phyloP scores from a whole-genome alignment of 2,329 filamentous ascomycete genomes.

The Talaromyces atroroseus region DNA sequence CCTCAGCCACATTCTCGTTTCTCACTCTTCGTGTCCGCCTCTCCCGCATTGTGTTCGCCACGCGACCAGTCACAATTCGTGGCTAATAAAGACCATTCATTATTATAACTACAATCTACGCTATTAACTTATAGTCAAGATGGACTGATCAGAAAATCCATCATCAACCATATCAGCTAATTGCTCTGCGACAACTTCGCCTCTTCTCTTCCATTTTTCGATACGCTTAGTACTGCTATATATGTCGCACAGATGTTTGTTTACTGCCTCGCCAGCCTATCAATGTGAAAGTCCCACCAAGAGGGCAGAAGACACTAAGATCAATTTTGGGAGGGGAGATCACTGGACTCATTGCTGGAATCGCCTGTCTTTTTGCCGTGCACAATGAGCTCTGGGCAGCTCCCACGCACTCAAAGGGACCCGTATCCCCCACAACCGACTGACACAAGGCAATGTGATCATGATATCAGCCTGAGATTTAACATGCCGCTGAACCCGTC shows the following conservation, averaged over 20 bases:
- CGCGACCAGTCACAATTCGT: not conserved
- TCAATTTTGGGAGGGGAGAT: not conserved
- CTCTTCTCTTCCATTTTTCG: not conserved
- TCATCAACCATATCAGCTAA: not conserved
- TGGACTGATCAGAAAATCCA: not conserved
- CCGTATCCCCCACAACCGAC: not conserved
- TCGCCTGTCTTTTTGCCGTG: not conserved
- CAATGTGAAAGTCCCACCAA: not conserved
- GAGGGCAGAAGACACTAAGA: not conserved
- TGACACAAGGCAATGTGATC: not conserved
- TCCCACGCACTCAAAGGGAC: not conserved
- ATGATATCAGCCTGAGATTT: not conserved
- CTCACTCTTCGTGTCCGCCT: not conserved
- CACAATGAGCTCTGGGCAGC: slow-evolving; percentile 5
- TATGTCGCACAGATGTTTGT: not conserved
- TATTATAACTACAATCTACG: not conserved
- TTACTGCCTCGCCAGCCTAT: not conserved
- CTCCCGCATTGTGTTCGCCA: not conserved
- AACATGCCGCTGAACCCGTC: not conserved
- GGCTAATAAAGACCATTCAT: not conserved
- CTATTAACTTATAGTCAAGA: not conserved
- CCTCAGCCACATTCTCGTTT: not conserved
- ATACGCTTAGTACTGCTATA: not conserved
- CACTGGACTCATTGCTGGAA: not conserved
- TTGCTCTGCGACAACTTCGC: not conserved